These are phyloP conservation scores for Jatropha curcas DNA, from an alignment of 345 rosid species.

Conservation along the genomic window DNA sequence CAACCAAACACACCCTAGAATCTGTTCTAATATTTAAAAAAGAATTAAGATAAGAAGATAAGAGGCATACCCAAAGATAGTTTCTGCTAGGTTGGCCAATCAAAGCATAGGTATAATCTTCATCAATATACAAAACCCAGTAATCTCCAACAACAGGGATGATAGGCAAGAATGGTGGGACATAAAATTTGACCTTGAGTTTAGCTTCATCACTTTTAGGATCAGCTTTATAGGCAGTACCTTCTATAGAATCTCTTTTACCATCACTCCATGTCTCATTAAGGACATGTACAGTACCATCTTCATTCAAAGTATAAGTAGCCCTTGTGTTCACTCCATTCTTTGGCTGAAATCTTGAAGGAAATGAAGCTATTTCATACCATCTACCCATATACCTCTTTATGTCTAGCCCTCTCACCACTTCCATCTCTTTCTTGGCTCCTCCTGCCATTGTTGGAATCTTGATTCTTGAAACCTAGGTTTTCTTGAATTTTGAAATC, in stretches of 20 bases:
- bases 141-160: constrained; percentile 78
- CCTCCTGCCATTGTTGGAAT: constrained; percentile 37
- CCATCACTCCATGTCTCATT: constrained; percentile 86
- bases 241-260: constrained; percentile 64
- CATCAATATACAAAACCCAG: constrained; percentile 77
- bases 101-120: constrained; percentile 62
- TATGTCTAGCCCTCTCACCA: constrained; percentile 66
- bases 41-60: not conserved
- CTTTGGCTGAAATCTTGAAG: constrained; percentile 75
- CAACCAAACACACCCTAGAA: too few relatives aligned
- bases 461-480: not conserved
- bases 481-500: not conserved
- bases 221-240: constrained; percentile 72
- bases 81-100: constrained; percentile 74
- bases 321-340: constrained; percentile 77
- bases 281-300: constrained; percentile 72
- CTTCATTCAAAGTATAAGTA: constrained; percentile 66
- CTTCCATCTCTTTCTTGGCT: constrained; percentile 57
- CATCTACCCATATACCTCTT: constrained; percentile 85
- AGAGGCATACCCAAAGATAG: constrained; percentile 70
- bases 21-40: too few relatives aligned
- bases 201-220: constrained; percentile 82
- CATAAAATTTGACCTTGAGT: constrained; percentile 83
- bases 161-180: constrained; percentile 85
- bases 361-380: constrained; percentile 93